phyloP scores from a whole-genome alignment of 352 stramenopile genomes.

The Phytophthora syringae region DNA sequence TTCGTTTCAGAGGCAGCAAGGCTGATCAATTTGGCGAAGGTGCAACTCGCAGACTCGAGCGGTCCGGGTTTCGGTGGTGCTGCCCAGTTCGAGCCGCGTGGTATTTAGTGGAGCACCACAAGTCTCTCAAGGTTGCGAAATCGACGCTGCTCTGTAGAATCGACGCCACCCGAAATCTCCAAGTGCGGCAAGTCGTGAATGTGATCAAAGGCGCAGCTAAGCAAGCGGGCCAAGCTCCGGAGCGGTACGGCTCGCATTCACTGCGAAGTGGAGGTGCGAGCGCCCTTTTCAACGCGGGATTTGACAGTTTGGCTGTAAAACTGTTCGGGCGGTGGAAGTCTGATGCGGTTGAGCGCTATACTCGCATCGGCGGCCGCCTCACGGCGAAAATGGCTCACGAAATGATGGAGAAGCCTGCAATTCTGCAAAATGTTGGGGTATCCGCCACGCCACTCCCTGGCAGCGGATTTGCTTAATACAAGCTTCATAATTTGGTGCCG shows the following conservation, averaged over 20 bases:
- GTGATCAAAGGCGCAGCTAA: not conserved
- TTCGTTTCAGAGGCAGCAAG: too few species aligned
- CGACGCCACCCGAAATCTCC: not conserved
- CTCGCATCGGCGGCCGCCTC: not conserved
- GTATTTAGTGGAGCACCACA: not conserved
- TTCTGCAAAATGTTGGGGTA: not conserved
- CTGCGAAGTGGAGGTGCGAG: too few species aligned
- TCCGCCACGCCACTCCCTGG: too few species aligned
- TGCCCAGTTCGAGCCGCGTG: not conserved
- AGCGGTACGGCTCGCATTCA: too few species aligned
- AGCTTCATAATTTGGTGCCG: too few species aligned
- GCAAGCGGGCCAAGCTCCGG: not conserved
- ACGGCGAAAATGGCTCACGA: not conserved
- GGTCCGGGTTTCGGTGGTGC: not conserved
- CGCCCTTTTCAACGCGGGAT: too few species aligned
- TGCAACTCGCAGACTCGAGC: not conserved
- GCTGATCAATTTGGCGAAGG: too few species aligned
- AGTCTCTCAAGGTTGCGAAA: not conserved
- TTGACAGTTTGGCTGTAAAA: too few species aligned
- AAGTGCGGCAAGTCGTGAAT: not conserved
- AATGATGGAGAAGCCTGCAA: not conserved
- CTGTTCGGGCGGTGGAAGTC: too few species aligned
- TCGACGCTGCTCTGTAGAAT: not conserved
- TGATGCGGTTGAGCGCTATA: not conserved
- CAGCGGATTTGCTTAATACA: too few species aligned